These are phyloP conservation scores for Phytophthora colocasiae DNA, from an alignment of 352 stramenopile genomes.

Conservation along the genomic window DNA sequence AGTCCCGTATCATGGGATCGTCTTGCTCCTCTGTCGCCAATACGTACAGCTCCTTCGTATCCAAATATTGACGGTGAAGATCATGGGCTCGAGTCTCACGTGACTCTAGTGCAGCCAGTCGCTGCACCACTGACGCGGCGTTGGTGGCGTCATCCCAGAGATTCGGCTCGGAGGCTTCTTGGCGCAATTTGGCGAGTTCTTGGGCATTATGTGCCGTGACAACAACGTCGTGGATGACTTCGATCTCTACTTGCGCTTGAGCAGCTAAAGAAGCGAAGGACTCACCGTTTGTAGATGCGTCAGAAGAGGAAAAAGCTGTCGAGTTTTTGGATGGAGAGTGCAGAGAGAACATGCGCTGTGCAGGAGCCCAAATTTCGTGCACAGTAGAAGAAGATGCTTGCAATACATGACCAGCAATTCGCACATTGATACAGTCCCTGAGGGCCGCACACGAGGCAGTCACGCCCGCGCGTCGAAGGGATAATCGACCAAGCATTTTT, in stretches of 20 bases:
- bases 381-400: slow-evolving; percentile 6
- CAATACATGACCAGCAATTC: neutral
- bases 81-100: slow-evolving; percentile 47
- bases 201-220: slow-evolving; percentile 42
- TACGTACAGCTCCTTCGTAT: slow-evolving; percentile 68
- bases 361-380: slow-evolving; percentile 5
- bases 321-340: neutral
- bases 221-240: slow-evolving; percentile 61
- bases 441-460: neutral
- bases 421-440: neutral
- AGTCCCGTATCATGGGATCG: slow-evolving; percentile 56
- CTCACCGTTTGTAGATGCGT: slow-evolving; percentile 35
- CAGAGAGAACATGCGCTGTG: slow-evolving; percentile 7
- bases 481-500: slow-evolving; percentile 36
- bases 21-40: slow-evolving; percentile 74
- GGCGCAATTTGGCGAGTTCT: slow-evolving; percentile 50
- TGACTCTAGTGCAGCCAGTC: slow-evolving; percentile 63
- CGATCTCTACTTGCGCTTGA: slow-evolving; percentile 49
- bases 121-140: slow-evolving; percentile 64
- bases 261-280: slow-evolving; percentile 49
- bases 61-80: slow-evolving; percentile 55
- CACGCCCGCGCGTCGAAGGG: neutral
- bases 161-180: slow-evolving; percentile 46
- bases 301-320: slow-evolving; percentile 23
- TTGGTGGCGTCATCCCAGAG: slow-evolving; percentile 73